These are phyloP conservation scores for Calocybe indica DNA, from an alignment of 768 basidiomycete species.

Conservation along the genomic window DNA sequence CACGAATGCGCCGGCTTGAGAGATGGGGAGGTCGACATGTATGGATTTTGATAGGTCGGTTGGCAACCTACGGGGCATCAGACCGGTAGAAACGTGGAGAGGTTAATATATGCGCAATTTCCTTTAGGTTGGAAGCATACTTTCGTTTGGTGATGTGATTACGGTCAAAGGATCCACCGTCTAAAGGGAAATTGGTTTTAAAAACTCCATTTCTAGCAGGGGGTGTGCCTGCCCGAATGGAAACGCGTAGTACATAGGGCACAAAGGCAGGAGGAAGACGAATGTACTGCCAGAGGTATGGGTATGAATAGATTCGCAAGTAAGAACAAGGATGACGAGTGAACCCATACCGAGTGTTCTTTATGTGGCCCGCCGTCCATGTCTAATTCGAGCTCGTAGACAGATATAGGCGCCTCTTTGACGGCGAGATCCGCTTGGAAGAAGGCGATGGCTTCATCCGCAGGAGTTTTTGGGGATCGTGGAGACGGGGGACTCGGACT, in stretches of 20 bases:
- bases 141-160: constrained; percentile 67
- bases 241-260: constrained; percentile 89
- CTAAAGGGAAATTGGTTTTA: constrained; percentile 94
- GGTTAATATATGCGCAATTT: constrained; percentile 13
- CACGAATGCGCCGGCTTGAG: constrained; percentile 92
- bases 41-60: constrained; percentile 87
- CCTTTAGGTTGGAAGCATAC: constrained; percentile 31
- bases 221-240: constrained; percentile 87
- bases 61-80: constrained; percentile 53
- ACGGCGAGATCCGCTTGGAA: constrained; percentile 53
- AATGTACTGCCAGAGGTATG: constrained; percentile 61
- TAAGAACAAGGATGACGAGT: background rate
- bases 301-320: background rate
- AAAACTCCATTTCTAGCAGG: constrained; percentile 88
- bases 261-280: constrained; percentile 87
- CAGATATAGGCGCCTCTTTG: constrained; percentile 63
- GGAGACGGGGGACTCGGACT: constrained; percentile 21
- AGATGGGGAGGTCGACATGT: constrained; percentile 92
- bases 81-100: background rate
- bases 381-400: constrained; percentile 84
- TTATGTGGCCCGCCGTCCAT: constrained; percentile 88
- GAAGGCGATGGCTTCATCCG: constrained; percentile 88
- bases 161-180: constrained; percentile 82
- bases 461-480: constrained; percentile 79
- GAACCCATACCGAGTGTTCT: constrained; percentile 65